Conservation (phyloP, 305 asterid species). For the Plantago coronopus region DNA sequence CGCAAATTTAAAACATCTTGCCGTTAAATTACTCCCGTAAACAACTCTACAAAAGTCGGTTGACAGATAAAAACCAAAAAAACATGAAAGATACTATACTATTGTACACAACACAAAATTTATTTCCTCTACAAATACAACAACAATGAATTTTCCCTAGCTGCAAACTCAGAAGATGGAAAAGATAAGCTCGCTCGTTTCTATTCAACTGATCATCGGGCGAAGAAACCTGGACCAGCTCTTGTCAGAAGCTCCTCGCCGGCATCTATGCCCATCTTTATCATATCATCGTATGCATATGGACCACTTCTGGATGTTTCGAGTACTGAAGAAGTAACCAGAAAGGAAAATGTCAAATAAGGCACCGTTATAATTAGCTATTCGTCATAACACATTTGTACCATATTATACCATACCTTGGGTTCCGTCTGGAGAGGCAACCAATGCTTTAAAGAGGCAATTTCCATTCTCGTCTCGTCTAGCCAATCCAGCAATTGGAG, state of each 20-base stretch:
- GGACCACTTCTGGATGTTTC: slow-evolving; percentile 83
- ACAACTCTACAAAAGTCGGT: slow-evolving; percentile 13
- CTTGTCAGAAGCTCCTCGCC: slow-evolving; percentile 84
- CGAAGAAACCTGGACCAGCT: slow-evolving; percentile 83
- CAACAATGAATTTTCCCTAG: slow-evolving; percentile 17
- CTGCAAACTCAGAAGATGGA: slow-evolving; percentile 20
- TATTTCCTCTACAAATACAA: slow-evolving; percentile 16
- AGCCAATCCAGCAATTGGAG: slow-evolving; percentile 97
- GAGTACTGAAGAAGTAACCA: slow-evolving; percentile 40
- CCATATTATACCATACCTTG: slow-evolving; percentile 28
- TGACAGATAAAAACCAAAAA: slow-evolving; percentile 1
- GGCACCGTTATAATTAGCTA: neutral
- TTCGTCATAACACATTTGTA: neutral
- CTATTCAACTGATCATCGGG: slow-evolving; percentile 24
- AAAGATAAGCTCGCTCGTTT: slow-evolving; percentile 2
- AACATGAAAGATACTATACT: slow-evolving; percentile 4
- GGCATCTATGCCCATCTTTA: slow-evolving; percentile 81
- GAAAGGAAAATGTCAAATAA: slow-evolving; percentile 2
- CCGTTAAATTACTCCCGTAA: neutral
- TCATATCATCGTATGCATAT: slow-evolving; percentile 66
- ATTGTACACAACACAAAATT: slow-evolving; percentile 13
- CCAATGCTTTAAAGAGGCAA: slow-evolving; percentile 70
- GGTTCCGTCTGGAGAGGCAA: slow-evolving; percentile 88
- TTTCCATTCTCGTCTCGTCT: slow-evolving; percentile 61
- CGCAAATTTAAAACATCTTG: neutral